These are phyloP conservation scores for Tephrocybe sp. DNA, from an alignment of 768 basidiomycete species.

Conservation along the genomic window DNA sequence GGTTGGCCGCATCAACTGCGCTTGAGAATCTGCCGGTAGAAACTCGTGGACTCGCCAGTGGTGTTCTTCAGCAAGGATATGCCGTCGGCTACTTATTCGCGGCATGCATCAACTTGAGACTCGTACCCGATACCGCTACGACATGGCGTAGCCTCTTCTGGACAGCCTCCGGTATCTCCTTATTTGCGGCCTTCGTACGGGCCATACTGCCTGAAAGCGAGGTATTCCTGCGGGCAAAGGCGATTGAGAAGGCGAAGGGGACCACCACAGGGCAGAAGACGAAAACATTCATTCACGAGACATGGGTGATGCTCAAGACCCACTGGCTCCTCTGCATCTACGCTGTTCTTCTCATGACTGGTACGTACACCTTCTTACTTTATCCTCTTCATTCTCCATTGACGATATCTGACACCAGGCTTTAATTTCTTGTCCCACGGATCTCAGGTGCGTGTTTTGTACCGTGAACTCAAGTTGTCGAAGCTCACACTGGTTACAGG, in stretches of 20 bases:
- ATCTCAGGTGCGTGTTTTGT: conserved; percentile 38
- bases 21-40: conserved; percentile 90
- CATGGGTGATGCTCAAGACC: conserved; percentile 69
- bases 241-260: conserved; percentile 56
- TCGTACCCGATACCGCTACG: conserved; percentile 44
- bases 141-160: conserved; percentile 85
- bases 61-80: conserved; percentile 88
- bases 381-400: background rate
- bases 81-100: conserved; percentile 84
- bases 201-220: conserved; percentile 75
- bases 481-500: conserved; percentile 26
- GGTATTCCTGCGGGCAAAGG: conserved; percentile 67
- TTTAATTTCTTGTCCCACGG: conserved; percentile 62
- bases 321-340: conserved; percentile 89
- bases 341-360: conserved; percentile 44
- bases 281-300: conserved; percentile 70
- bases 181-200: conserved; percentile 69
- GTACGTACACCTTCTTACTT: conserved; percentile 1
- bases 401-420: conserved; percentile 22
- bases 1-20: conserved; percentile 75
- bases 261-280: conserved; percentile 59
- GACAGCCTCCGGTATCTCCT: conserved; percentile 68
- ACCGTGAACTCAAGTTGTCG: background rate
- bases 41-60: conserved; percentile 81
- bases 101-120: conserved; percentile 74